Percentiles rank a stretch among this genome's conserved stretches.
These are phyloP conservation scores for Phytophthora multivora DNA, from an alignment of 352 stramenopile species.

Conservation along the genomic window DNA sequence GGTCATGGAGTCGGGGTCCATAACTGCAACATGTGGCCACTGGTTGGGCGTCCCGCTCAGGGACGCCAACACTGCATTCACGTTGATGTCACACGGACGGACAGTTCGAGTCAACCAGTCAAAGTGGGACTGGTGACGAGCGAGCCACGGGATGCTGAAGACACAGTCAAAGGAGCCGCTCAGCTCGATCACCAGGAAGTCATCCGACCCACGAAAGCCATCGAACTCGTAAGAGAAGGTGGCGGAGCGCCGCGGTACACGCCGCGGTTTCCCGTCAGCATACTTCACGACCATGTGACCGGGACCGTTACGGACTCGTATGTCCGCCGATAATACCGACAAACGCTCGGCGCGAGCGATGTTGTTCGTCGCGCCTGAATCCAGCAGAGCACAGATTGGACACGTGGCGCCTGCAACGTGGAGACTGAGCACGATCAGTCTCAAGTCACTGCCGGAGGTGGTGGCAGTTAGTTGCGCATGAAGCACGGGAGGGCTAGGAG, in stretches of 20 bases:
- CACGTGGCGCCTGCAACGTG: slow-evolving; percentile 21
- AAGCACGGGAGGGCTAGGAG: slow-evolving; percentile 7
- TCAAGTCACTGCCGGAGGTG: slow-evolving; percentile 13
- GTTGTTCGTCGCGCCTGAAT: too few relatives aligned
- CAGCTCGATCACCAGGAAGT: slow-evolving; percentile 42
- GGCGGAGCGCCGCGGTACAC: too few relatives aligned
- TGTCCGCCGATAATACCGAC: too few relatives aligned
- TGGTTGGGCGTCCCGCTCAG: too few relatives aligned
- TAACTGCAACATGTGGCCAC: too few relatives aligned
- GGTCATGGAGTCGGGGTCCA: too few relatives aligned
- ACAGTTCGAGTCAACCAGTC: slow-evolving; percentile 24
- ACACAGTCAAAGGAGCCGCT: slow-evolving; percentile 31
- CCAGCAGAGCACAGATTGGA: too few relatives aligned
- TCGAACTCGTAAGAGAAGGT: too few relatives aligned
- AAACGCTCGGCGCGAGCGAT: too few relatives aligned
- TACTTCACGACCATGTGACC: too few relatives aligned
- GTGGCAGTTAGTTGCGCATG: slow-evolving; percentile 18
- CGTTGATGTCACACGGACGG: slow-evolving; percentile 15
- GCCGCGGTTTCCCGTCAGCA: too few relatives aligned
- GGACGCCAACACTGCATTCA: slow-evolving; percentile 15
- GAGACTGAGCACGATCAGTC: slow-evolving; percentile 21
- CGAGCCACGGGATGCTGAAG: slow-evolving; percentile 34
- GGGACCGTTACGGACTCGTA: too few relatives aligned
- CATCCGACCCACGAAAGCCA: not conserved
- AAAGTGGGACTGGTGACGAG: slow-evolving; percentile 28